phyloP scores from a whole-genome alignment of 176 grass and related monocot species.

The Juncus inflexus region DNA sequence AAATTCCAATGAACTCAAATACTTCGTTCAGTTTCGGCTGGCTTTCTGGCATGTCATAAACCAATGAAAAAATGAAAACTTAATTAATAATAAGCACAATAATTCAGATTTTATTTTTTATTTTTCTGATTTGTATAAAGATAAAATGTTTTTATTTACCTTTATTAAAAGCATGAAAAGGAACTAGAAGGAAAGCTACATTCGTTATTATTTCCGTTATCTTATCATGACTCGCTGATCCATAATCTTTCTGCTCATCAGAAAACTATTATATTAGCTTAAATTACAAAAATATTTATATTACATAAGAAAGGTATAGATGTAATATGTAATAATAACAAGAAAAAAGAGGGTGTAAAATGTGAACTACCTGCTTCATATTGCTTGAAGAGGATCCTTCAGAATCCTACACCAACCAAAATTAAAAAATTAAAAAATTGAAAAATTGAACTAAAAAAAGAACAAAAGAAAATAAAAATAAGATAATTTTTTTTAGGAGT shows the following conservation, averaged over 20 bases:
- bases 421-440: slow-evolving; percentile 1
- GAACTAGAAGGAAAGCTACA: slow-evolving; percentile 48
- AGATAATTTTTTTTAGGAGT: not conserved
- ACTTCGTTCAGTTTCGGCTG: slow-evolving; percentile 86
- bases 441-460: slow-evolving; percentile 1
- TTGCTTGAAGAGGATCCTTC: slow-evolving; percentile 27
- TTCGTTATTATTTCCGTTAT: slow-evolving; percentile 32
- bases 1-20: slow-evolving; percentile 89
- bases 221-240: slow-evolving; percentile 17
- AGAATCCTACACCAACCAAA: slow-evolving; percentile 41
- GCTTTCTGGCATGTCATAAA: slow-evolving; percentile 88
- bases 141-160: slow-evolving; percentile 27
- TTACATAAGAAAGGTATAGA: not conserved
- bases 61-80: slow-evolving; percentile 34
- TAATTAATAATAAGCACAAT: no score
- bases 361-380: slow-evolving; percentile 59
- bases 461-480: not conserved
- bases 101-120: no score
- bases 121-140: no score
- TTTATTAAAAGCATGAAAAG: slow-evolving; percentile 84
- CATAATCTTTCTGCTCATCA: slow-evolving; percentile 27
- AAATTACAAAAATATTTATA: slow-evolving; percentile 2
- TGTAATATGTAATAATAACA: slow-evolving; percentile 14
- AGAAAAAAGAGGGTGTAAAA: not conserved
- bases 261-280: slow-evolving; percentile 4